Conservation (phyloP, 768 basidiomycete species). For the Tricholoma furcatifolium region DNA sequence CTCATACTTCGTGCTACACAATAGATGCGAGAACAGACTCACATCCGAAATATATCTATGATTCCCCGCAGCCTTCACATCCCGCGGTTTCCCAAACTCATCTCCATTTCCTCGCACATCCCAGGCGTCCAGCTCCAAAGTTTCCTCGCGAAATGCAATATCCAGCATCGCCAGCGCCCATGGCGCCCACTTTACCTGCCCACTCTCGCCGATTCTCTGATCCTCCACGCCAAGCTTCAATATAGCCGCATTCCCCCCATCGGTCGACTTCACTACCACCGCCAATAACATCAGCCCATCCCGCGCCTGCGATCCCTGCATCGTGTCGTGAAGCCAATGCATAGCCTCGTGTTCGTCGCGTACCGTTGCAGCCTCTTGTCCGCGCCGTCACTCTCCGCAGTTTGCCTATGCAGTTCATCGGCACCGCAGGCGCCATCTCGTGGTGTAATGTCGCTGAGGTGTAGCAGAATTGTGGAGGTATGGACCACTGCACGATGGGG, state of each 20-base stretch:
- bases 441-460: constrained; percentile 47
- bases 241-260: constrained; percentile 30
- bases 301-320: constrained; percentile 48
- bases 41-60: constrained; percentile 65
- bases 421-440: constrained; percentile 48
- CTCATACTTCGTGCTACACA: no score
- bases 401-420: constrained; percentile 43
- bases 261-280: constrained; percentile 23
- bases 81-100: constrained; percentile 42
- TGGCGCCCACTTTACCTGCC: constrained; percentile 23
- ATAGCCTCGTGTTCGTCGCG: constrained; percentile 70
- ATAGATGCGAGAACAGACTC: constrained; percentile 20
- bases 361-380: constrained; percentile 66
- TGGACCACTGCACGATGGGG: constrained; percentile 36
- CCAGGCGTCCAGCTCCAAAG: constrained; percentile 40
- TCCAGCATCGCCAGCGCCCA: constrained; percentile 53
- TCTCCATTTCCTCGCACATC: constrained; percentile 40
- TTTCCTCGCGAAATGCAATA: constrained; percentile 45
- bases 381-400: constrained; percentile 40
- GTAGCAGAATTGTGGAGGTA: constrained; percentile 53
- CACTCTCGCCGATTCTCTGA: constrained; percentile 30
- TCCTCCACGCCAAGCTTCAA: constrained; percentile 26
- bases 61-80: constrained; percentile 37
- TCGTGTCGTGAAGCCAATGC: constrained; percentile 31
- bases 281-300: constrained; percentile 16